Evolutionary conservation across 2,329 filamentous ascomycete species (phyloP).

Genomic region (Aspergillus texensis): DNA sequence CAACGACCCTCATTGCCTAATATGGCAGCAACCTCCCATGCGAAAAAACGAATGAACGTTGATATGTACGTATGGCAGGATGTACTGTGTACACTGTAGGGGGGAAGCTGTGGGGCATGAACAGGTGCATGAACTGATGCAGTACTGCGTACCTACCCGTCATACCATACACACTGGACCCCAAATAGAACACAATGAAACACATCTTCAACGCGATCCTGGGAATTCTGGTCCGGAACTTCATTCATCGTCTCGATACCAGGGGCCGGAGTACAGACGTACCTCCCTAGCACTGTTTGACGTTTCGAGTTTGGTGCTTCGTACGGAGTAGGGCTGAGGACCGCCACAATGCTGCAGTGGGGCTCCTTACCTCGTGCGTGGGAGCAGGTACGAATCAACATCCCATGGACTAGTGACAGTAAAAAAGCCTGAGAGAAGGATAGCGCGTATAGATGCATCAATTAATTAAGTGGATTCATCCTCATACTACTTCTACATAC

Average conservation of each 20-base stretch:
- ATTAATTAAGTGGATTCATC: slow-evolving; percentile 16
- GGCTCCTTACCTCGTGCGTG: neutral
- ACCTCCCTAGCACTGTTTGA: neutral
- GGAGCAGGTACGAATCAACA: neutral
- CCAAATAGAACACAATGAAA: neutral
- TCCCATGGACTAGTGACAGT: neutral
- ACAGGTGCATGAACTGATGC: too few species aligned
- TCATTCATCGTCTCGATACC: neutral
- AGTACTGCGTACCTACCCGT: too few species aligned
- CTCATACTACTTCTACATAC: slow-evolving; percentile 12
- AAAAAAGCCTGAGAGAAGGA: neutral
- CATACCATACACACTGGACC: neutral
- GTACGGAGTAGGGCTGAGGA: neutral
- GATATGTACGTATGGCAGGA: too few species aligned
- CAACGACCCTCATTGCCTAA: too few species aligned
- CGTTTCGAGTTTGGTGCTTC: neutral
- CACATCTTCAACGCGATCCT: neutral
- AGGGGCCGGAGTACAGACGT: neutral
- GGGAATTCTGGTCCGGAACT: neutral
- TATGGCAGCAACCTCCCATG: too few species aligned
- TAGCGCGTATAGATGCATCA: neutral
- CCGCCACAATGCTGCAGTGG: neutral
- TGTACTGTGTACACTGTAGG: too few species aligned
- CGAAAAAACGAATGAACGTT: too few species aligned
- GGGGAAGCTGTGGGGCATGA: too few species aligned